A percentile compares a stretch with the other conserved stretches of the same genome.
Evolutionary conservation across 495 filamentous ascomycete genomes (phyloP).

Genomic region (Penicillium roqueforti): DNA sequence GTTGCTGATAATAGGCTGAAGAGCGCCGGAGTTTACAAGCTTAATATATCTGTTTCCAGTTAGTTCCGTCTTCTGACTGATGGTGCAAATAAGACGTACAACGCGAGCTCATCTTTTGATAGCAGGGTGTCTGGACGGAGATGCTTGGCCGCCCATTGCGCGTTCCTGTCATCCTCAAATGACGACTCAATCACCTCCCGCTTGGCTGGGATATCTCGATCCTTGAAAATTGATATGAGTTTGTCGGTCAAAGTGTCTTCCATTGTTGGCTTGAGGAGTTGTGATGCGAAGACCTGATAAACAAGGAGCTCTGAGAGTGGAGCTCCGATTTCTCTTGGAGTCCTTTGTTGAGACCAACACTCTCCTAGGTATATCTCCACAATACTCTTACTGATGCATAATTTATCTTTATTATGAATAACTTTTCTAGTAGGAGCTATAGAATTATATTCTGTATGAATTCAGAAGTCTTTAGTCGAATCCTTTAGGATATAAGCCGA

Average conservation of each 20-base stretch:
- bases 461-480: not conserved
- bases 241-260: constrained; percentile 6
- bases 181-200: constrained; percentile 29
- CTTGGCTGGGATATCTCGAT: constrained; percentile 27
- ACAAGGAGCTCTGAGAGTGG: not conserved
- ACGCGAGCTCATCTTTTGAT: constrained; percentile 37
- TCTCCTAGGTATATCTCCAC: not conserved
- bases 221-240: constrained; percentile 20
- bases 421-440: not conserved
- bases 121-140: constrained; percentile 34
- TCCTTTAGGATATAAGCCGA: not conserved
- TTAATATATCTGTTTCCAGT: constrained; percentile 28
- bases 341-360: not conserved
- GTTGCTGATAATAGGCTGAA: constrained; percentile 28
- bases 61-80: constrained; percentile 1
- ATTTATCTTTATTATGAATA: not conserved
- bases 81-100: constrained; percentile 26
- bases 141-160: constrained; percentile 35
- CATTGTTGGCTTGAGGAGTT: constrained; percentile 1
- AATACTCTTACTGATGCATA: not conserved
- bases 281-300: not conserved
- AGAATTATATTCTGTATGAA: not conserved
- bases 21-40: constrained; percentile 28
- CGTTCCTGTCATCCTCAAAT: constrained; percentile 24
- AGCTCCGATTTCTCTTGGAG: not conserved